Base-by-base conservation (phyloP, 164 flowering plant genomes). In the Annona squamosa region DNA sequence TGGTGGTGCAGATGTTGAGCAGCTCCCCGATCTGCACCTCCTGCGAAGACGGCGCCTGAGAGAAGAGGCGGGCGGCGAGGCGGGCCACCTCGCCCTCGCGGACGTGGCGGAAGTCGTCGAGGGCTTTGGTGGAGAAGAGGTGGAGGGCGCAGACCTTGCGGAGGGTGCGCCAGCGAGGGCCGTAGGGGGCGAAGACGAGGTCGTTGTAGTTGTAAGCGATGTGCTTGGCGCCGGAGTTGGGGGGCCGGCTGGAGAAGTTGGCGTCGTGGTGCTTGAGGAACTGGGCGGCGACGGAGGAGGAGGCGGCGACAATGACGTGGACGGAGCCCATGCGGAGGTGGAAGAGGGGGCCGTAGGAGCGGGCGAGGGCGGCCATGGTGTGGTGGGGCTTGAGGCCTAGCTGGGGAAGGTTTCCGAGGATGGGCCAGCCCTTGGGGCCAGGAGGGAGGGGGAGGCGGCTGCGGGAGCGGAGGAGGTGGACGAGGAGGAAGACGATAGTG, bases 351-450 rank as follows among this genome's bases (percentile, higher is more conserved):
- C 98, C 99, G 76, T 95, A 82, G 1, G 45, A 80, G 0, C 74
- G 74, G 6, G 93, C 92, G 82, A 95, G 62, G 13, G 77, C 84
- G 0, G 96, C 92, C 0, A 91, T 67, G 16, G 85, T 72, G 13
- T 84, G 93, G 87, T 95, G 99, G 0, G 97, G 98, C 41, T 66
- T 74, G 0, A 86, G 74, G 18, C 98, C 99, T 17, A 95, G 71
- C 70, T 89, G 96, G 0, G 94, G 98, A 5, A 95, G 85, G 87
- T 91, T 92, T 2, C 99, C 99, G n/a, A 95, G 37, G 0, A 95
- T 74, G 0, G 99, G 99, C 96, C 97, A 93, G 73, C 93, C 94
- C 45, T 74, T 84, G 0, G 97, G 97, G 1, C 97, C 98, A 0
- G 98, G 97, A 0, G 97, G 97, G 6, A 86, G 85, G 1, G 77